phyloP scores from a whole-genome alignment of 345 rosid genomes.

The Salix exigua region DNA sequence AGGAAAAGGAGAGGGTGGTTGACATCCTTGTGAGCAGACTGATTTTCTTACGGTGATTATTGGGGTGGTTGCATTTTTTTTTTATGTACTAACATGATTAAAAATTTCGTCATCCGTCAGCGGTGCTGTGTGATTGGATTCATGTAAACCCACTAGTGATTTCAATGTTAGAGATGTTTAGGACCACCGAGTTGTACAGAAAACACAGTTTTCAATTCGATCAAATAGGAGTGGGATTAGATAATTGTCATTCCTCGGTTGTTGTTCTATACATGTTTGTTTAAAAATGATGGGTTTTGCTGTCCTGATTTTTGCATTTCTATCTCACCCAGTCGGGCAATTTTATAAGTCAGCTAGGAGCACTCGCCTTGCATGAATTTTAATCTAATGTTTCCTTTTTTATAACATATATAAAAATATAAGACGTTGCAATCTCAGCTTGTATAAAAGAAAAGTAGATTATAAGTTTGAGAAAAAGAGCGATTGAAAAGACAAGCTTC shows the following conservation, averaged over 20 bases:
- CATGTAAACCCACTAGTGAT: constrained; percentile 19
- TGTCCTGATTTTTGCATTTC: background rate
- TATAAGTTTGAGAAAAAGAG: too few species aligned
- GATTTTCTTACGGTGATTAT: constrained; percentile 8
- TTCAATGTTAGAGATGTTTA: background rate
- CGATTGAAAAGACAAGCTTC: too few species aligned
- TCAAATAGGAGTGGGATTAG: background rate
- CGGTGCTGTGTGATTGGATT: constrained; percentile 18
- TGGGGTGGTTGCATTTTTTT: constrained; percentile 4
- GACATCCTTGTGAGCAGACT: constrained; percentile 19
- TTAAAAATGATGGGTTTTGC: background rate
- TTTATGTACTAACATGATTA: constrained; percentile 10
- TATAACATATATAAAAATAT: too few species aligned
- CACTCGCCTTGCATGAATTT: background rate
- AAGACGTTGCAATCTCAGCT: background rate
- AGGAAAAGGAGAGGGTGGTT: background rate
- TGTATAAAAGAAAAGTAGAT: too few species aligned
- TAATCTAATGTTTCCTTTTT: background rate
- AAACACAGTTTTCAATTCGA: constrained; percentile 3
- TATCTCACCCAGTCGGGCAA: background rate
- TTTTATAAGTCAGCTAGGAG: background rate
- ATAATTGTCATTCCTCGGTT: background rate
- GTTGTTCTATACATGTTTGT: background rate
- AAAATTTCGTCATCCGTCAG: constrained; percentile 4
- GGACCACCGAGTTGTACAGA: constrained; percentile 23